phyloP scores from a whole-genome alignment of 1,284 basidiomycete genomes.

The Moesziomyces antarcticus region DNA sequence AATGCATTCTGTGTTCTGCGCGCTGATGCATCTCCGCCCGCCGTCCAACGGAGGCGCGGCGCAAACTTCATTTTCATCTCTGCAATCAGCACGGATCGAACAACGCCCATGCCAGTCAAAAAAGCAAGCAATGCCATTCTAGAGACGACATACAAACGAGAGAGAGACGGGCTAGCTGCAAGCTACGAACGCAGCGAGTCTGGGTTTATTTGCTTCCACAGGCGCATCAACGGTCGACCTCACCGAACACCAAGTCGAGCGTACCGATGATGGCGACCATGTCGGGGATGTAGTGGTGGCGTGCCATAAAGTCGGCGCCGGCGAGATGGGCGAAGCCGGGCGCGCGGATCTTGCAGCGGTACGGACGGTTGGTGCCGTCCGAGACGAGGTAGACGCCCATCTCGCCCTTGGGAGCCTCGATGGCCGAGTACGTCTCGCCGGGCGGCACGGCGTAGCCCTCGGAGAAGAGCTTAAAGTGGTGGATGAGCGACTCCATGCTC shows the following conservation, averaged over 20 bases:
- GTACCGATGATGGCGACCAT: constrained; percentile 67
- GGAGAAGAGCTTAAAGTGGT: constrained; percentile 96
- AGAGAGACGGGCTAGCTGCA: too few relatives aligned
- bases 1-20: too few relatives aligned
- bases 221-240: constrained; percentile 58
- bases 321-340: constrained; percentile 67
- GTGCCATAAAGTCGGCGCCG: constrained; percentile 64
- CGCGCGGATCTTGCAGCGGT: constrained; percentile 66
- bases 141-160: too few relatives aligned
- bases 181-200: not conserved
- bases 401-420: constrained; percentile 98
- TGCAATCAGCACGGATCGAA: too few relatives aligned
- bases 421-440: constrained; percentile 94
- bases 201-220: not conserved
- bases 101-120: too few relatives aligned
- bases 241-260: constrained; percentile 67
- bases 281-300: constrained; percentile 65
- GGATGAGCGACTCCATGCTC: constrained; percentile 94
- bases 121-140: too few relatives aligned
- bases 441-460: constrained; percentile 97
- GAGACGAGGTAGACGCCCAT: constrained; percentile 74
- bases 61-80: too few relatives aligned
- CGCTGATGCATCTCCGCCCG: too few relatives aligned
- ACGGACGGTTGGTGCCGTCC: constrained; percentile 66
- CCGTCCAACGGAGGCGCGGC: too few relatives aligned